phyloP scores from a whole-genome alignment of 306 rosid species.

The Vigna angularis region DNA sequence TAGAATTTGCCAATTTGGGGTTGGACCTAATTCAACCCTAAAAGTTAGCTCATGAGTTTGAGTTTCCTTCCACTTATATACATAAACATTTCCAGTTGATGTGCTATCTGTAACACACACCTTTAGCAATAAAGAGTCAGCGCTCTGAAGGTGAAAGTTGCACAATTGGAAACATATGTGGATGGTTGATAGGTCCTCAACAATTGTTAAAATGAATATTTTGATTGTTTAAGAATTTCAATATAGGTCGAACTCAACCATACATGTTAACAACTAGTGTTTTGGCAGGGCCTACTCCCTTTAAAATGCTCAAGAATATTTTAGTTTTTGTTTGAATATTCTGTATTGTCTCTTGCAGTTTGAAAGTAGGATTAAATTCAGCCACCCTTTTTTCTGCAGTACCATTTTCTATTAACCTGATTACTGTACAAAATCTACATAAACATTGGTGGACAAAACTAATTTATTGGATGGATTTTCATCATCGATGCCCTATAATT shows the following conservation, averaged over 20 bases:
- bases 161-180: background rate
- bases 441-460: background rate
- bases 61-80: background rate
- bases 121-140: background rate
- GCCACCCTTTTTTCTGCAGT: conserved; percentile 8
- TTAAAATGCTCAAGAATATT: conserved; percentile 10
- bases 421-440: background rate
- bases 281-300: background rate
- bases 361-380: conserved; percentile 14
- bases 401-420: background rate
- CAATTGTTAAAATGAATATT: background rate
- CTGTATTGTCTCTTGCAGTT: background rate
- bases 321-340: background rate
- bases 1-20: background rate
- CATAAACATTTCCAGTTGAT: background rate
- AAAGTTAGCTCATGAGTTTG: background rate
- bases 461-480: conserved; percentile 8
- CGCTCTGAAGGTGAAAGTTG: background rate
- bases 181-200: background rate
- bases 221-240: background rate
- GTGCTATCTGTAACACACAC: background rate
- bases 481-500: background rate
- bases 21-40: background rate
- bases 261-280: conserved; percentile 1
- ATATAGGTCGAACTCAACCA: background rate